phyloP scores from a whole-genome alignment of 176 grass and related monocot species.

The Pharus latifolius region DNA sequence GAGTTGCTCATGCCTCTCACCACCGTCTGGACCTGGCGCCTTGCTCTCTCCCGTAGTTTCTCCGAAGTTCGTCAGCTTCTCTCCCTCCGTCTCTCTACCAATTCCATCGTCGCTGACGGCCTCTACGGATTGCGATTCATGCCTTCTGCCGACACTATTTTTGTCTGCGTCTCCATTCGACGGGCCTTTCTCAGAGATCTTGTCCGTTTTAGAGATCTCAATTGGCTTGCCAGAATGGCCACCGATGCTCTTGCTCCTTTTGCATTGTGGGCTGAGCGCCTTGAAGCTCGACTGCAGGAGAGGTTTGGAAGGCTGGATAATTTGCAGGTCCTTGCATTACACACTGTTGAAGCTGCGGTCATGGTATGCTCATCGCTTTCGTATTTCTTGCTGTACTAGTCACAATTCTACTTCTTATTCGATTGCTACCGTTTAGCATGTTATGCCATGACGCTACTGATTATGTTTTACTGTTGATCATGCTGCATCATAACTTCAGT shows the following conservation, averaged over 20 bases:
- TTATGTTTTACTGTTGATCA: not conserved
- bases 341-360: not conserved
- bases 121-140: conserved; percentile 15
- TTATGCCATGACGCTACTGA: not conserved
- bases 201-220: not conserved
- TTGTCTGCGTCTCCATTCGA: conserved; percentile 16
- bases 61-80: conserved; percentile 11
- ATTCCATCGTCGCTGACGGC: not conserved
- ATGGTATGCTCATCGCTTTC: not conserved
- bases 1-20: conserved; percentile 19
- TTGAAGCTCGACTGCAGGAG: not conserved
- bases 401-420: not conserved
- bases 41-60: not conserved
- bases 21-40: conserved; percentile 18
- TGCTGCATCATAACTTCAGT: not conserved
- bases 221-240: not conserved
- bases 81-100: not conserved
- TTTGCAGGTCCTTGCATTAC: conserved; percentile 15
- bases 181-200: conserved; percentile 33
- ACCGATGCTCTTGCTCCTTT: conserved; percentile 8
- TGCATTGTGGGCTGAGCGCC: not conserved
- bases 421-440: not conserved
- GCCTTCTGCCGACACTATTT: conserved; percentile 14
- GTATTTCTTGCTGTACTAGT: not conserved
- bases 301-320: conserved; percentile 18